A percentile compares a stretch with the other conserved stretches of the same genome.
Conservation (phyloP, 208 protist species). For the Trypanosoma avium region DNA sequence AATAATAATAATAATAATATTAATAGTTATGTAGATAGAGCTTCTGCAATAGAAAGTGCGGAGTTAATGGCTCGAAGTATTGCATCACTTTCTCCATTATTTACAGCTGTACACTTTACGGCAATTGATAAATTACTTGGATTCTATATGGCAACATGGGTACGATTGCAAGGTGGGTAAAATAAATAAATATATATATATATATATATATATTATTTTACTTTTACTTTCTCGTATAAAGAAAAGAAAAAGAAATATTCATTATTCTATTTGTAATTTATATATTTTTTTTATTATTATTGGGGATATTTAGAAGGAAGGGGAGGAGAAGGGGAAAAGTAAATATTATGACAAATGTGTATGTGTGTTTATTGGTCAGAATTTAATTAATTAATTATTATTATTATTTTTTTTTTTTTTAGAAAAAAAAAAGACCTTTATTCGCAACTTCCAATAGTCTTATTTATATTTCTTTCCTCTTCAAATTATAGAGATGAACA, state of each 20-base stretch:
- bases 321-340: slow-evolving; percentile 1
- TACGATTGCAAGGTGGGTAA: slow-evolving; percentile 39
- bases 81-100: slow-evolving; percentile 57
- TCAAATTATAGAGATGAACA: slow-evolving; percentile 1
- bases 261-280: too few species aligned
- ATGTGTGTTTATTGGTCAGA: slow-evolving; percentile 3
- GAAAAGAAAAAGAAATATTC: too few species aligned
- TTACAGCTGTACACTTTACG: slow-evolving; percentile 55
- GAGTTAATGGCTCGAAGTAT: slow-evolving; percentile 44
- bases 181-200: not conserved
- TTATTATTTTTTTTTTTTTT: slow-evolving; percentile 16
- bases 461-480: too few species aligned
- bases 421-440: too few species aligned
- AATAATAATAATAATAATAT: not conserved
- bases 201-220: not conserved
- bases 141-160: slow-evolving; percentile 87
- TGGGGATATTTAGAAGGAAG: not conserved
- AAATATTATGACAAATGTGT: not conserved
- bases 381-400: not conserved
- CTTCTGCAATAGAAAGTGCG: slow-evolving; percentile 51
- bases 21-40: slow-evolving; percentile 5
- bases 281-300: too few species aligned
- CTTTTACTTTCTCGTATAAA: too few species aligned
- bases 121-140: slow-evolving; percentile 67
- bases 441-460: too few species aligned